Evolutionary conservation across 306 rosid species (phyloP), one percentile per base, ranked within the genome.

Genomic region (Gastrolobium bilobum): DNA sequence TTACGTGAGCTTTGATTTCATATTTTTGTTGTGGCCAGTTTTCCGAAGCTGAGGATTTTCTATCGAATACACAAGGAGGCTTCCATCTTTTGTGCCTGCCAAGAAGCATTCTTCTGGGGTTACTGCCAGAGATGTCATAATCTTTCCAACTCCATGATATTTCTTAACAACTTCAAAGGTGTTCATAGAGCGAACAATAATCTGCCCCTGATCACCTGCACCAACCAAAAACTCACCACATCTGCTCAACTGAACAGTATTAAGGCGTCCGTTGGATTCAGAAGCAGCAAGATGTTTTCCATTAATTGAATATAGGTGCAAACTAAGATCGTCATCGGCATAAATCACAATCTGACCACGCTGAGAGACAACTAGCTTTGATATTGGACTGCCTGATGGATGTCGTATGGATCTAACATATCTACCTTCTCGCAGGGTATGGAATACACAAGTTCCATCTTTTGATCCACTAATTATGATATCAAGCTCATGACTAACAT

Each of bases 131-230:
- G 99, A 95, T 39, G 94, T 90, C 73, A 95, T 86, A 30, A 87
- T 67, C 86, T 90, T 95, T 84, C 98, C 99, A 75, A 89, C 86
- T 57, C 97, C 99, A 13, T 87, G 83, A 77, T 89, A 95, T 72
- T 86, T 91, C 78, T 88, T 90, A 58, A 92, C 83, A 80, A 95
- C 86, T 86, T 95, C 94, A 10, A 95, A 94, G n/a, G 97, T 88
- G 89, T 81, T 85, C 97, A 95, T 95, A 40, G 97, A 95, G 79
- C 92, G 92, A 65, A 95, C 95, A 66, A 91, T 87, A 64, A 95
- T 95, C 87, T 92, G 99, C 85, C 99, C 98, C 65, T 94, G 99
- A 83, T 94, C 99, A 83, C 98, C 97, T 8, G 98, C 97, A 85
- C 92, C 85, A 53, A 92, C 97, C 86, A 95, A 79, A 87, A 92